Evolutionary conservation across 2,329 filamentous ascomycete genomes (phyloP).

Genomic region (Ceratocystis destructans): DNA sequence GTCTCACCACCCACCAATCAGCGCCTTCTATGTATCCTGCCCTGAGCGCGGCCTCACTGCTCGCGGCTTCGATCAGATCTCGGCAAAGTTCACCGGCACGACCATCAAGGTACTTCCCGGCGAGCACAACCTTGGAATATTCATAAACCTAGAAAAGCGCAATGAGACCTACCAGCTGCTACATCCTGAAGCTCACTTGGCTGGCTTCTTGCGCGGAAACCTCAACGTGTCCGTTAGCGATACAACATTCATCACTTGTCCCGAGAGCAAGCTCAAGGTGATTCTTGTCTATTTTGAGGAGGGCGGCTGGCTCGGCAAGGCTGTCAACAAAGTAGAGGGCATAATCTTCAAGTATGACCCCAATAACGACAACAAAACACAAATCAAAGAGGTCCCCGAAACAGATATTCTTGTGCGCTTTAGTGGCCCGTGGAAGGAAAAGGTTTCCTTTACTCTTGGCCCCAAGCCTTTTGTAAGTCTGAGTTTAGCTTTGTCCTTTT

Average conservation of each 20-base stretch:
- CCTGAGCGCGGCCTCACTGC: slow-evolving; percentile 80
- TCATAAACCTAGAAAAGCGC: slow-evolving; percentile 68
- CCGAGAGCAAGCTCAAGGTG: slow-evolving; percentile 79
- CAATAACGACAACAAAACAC: slow-evolving; percentile 64
- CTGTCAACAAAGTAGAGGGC: slow-evolving; percentile 83
- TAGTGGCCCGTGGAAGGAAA: slow-evolving; percentile 74
- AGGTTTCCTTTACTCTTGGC: slow-evolving; percentile 47
- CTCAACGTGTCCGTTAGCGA: slow-evolving; percentile 84
- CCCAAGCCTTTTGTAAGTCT: slow-evolving; percentile 46
- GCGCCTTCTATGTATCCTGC: slow-evolving; percentile 86
- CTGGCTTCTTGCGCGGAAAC: slow-evolving; percentile 75
- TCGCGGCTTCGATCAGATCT: slow-evolving; percentile 87
- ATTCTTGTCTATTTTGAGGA: slow-evolving; percentile 91
- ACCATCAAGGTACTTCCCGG: slow-evolving; percentile 84
- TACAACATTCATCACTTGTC: slow-evolving; percentile 73
- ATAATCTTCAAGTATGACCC: slow-evolving; percentile 85
- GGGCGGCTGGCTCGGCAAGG: slow-evolving; percentile 71
- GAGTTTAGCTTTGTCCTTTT: neutral
- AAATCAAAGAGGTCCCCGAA: slow-evolving; percentile 74
- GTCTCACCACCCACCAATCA: slow-evolving; percentile 93
- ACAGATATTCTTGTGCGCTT: slow-evolving; percentile 71
- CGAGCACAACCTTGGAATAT: slow-evolving; percentile 90
- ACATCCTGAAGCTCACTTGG: slow-evolving; percentile 84
- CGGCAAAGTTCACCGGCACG: slow-evolving; percentile 94
- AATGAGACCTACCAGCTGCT: slow-evolving; percentile 91